Percentiles rank a stretch among this genome's conserved stretches.
These are phyloP conservation scores for Phaeosphaeria sp. DNA, from an alignment of 2,329 filamentous ascomycete species.

Conservation along the genomic window DNA sequence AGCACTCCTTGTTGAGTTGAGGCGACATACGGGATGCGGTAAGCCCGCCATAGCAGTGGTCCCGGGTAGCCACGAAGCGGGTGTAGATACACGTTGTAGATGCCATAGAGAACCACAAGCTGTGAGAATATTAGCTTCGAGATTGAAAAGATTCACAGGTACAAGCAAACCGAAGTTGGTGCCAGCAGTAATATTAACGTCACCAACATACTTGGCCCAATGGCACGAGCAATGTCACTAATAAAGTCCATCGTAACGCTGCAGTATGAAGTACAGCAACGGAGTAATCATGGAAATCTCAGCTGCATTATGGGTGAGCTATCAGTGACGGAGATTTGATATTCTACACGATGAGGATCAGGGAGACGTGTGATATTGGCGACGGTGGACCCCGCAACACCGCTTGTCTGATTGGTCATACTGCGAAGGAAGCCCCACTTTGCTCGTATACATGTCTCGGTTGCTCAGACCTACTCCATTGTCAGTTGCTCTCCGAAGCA, in stretches of 20 bases:
- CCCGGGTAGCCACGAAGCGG: conserved; percentile 40
- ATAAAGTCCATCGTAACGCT: not conserved
- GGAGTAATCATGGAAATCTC: not conserved
- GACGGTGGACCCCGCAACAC: not conserved
- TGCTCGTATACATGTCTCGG: not conserved
- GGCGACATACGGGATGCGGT: conserved; percentile 33
- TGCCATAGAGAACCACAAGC: not conserved
- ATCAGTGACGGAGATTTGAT: not conserved
- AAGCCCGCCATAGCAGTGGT: conserved; percentile 36
- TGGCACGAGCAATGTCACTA: not conserved
- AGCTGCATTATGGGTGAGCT: not conserved
- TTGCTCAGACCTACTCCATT: not conserved
- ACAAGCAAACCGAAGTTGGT: not conserved
- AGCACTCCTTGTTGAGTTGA: conserved; percentile 35
- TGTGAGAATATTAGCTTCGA: conserved; percentile 3
- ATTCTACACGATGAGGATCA: not conserved
- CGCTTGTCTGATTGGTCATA: not conserved
- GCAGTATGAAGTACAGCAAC: not conserved
- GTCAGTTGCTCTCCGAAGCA: not conserved
- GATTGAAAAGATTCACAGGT: not conserved
- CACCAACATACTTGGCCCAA: not conserved
- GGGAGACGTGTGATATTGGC: not conserved
- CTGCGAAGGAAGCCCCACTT: not conserved
- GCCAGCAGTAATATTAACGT: not conserved
- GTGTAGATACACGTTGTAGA: conserved; percentile 38